Evolutionary conservation across 2,329 filamentous ascomycete species (phyloP).

Genomic region (Paecilomyces variotii): DNA sequence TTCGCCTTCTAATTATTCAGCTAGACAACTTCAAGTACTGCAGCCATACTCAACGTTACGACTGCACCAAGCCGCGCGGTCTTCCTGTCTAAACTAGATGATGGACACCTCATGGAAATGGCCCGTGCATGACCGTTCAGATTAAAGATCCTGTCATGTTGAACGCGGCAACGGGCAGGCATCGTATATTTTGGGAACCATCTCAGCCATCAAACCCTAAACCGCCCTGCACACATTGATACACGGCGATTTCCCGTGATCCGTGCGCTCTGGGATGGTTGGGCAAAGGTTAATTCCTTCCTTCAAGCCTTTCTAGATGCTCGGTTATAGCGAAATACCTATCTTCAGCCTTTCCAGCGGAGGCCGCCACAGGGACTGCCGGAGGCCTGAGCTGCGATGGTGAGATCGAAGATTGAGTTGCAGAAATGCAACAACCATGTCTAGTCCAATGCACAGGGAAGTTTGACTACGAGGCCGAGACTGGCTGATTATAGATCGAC

Average conservation of each 20-base stretch:
- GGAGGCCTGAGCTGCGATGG: neutral
- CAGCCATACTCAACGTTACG: neutral
- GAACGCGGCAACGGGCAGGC: neutral
- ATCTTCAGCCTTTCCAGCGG: neutral
- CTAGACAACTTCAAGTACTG: neutral
- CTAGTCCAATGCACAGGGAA: neutral
- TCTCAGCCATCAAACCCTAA: neutral
- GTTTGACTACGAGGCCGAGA: neutral
- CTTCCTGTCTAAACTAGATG: neutral
- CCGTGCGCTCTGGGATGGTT: neutral
- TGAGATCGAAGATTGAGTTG: neutral
- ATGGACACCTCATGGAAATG: neutral
- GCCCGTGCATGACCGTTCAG: neutral
- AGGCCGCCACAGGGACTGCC: neutral
- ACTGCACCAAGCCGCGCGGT: neutral
- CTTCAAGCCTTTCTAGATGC: neutral
- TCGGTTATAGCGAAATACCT: neutral
- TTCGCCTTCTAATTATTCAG: neutral
- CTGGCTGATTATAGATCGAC: neutral
- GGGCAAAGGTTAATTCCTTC: neutral
- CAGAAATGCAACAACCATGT: neutral
- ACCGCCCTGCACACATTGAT: neutral
- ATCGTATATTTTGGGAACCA: neutral
- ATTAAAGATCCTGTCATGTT: neutral
- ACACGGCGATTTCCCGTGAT: no score